phyloP scores from a whole-genome alignment of 768 basidiomycete genomes.

The Phlebiopsis gigantea region DNA sequence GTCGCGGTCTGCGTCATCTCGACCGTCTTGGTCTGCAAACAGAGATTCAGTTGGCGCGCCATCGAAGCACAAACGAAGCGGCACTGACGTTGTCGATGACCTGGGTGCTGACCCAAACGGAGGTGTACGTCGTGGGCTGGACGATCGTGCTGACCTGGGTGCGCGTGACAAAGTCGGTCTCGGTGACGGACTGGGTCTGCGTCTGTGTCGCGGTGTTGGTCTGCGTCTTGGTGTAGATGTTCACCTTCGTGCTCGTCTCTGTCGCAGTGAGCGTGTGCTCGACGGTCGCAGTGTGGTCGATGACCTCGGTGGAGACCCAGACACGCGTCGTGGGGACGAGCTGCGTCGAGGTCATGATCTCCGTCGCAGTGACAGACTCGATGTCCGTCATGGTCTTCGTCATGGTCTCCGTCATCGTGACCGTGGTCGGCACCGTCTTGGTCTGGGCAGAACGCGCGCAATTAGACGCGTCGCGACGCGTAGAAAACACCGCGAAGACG shows the following conservation, averaged over 20 bases:
- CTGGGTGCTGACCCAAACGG: conserved; percentile 45
- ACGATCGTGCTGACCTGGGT: conserved; percentile 49
- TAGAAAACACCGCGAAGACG: not conserved
- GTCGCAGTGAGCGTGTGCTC: conserved; percentile 62
- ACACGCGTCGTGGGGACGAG: conserved; percentile 59
- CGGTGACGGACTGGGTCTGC: conserved; percentile 42
- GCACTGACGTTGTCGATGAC: conserved; percentile 54
- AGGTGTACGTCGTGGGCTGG: conserved; percentile 53
- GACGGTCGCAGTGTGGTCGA: conserved; percentile 45
- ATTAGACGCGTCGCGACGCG: not conserved
- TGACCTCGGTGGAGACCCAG: conserved; percentile 61
- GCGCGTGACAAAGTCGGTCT: conserved; percentile 52
- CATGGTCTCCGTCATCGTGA: conserved; percentile 38
- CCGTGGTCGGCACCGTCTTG: conserved; percentile 34
- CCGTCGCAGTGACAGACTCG: conserved; percentile 21
- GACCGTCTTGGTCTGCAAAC: conserved; percentile 47
- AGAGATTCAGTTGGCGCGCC: not conserved
- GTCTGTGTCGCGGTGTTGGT: conserved; percentile 29
- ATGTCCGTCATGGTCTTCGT: conserved; percentile 38
- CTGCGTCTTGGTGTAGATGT: conserved; percentile 44
- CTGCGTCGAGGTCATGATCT: conserved; percentile 32
- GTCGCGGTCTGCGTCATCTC: conserved; percentile 36
- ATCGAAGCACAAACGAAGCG: not conserved
- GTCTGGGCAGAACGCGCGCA: conserved; percentile 27
- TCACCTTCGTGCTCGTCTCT: conserved; percentile 51